A percentile compares a stretch with the other conserved stretches of the same genome.
Evolutionary conservation across 1,284 basidiomycete species (phyloP).

Genomic region (Coriolopsis trogii): DNA sequence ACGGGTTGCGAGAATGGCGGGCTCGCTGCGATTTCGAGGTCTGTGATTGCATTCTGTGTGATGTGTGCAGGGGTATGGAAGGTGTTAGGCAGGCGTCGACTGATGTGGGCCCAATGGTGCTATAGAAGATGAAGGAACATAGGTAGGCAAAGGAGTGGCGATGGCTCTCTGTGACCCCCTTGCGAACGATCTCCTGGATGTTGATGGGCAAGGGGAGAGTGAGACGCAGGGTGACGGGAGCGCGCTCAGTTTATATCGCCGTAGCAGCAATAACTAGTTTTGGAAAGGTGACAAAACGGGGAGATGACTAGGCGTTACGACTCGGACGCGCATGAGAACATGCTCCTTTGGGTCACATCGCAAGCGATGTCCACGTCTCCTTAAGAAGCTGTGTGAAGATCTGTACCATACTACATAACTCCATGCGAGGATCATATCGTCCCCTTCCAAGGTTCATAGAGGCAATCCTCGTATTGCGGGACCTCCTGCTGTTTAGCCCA

Average conservation of each 20-base stretch:
- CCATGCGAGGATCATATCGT: too few species aligned
- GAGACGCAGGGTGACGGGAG: slow-evolving; percentile 5
- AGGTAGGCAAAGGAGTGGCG: slow-evolving; percentile 17
- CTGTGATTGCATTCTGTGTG: slow-evolving; percentile 18
- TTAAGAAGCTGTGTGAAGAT: too few species aligned
- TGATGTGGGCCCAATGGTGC: neutral
- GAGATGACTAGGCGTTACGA: slow-evolving; percentile 14
- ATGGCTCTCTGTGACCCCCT: slow-evolving; percentile 15
- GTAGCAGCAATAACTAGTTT: slow-evolving; percentile 17
- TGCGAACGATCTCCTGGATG: slow-evolving; percentile 23
- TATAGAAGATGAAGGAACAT: neutral
- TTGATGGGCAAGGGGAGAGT: slow-evolving; percentile 21
- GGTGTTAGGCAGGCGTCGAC: slow-evolving; percentile 9
- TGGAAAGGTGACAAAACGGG: slow-evolving; percentile 18
- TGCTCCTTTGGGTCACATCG: slow-evolving; percentile 8
- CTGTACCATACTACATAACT: too few species aligned
- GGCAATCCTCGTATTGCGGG: too few species aligned
- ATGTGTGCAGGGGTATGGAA: neutral
- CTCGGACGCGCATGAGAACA: slow-evolving; percentile 11
- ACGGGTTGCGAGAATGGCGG: slow-evolving; percentile 12
- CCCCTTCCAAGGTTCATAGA: too few species aligned
- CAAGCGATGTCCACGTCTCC: too few species aligned
- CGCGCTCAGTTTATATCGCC: slow-evolving; percentile 20
- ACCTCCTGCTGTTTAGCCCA: too few species aligned
- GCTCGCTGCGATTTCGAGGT: slow-evolving; percentile 2